Evolutionary conservation across 2,329 filamentous ascomycete species (phyloP).

Genomic region (Helotiales sp.): DNA sequence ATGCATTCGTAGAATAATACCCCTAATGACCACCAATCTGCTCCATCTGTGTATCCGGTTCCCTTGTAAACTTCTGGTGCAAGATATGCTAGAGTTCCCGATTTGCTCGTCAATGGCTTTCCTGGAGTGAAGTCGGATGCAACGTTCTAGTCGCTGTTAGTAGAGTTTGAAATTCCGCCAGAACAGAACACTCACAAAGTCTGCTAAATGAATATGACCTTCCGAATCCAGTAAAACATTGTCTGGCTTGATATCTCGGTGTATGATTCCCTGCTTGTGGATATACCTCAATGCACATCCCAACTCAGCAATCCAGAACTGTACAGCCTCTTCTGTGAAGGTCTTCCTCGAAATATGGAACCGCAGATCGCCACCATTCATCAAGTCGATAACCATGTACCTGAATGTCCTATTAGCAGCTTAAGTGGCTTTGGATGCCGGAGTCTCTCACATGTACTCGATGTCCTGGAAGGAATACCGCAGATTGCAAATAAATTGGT

Average conservation of each 20-base stretch:
- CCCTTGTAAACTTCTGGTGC: slow-evolving; percentile 95
- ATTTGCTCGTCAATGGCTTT: slow-evolving; percentile 89
- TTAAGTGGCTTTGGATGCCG: neutral
- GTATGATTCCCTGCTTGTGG: slow-evolving; percentile 84
- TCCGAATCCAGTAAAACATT: slow-evolving; percentile 88
- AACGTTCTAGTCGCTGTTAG: slow-evolving; percentile 74
- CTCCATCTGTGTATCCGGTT: slow-evolving; percentile 84
- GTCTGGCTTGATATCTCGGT: slow-evolving; percentile 90
- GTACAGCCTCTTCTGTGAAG: slow-evolving; percentile 95
- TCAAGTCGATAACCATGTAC: slow-evolving; percentile 94
- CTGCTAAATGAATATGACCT: slow-evolving; percentile 94
- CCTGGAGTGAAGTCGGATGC: slow-evolving; percentile 89
- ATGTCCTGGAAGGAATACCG: slow-evolving; percentile 99
- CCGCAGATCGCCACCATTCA: slow-evolving; percentile 95
- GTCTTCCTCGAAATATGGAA: slow-evolving; percentile 98
- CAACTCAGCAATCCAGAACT: slow-evolving; percentile 95
- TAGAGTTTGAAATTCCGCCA: slow-evolving; percentile 11
- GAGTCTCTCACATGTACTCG: slow-evolving; percentile 82
- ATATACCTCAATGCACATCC: slow-evolving; percentile 90
- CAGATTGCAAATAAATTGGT: slow-evolving; percentile 97
- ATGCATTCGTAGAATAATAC: slow-evolving; percentile 99
- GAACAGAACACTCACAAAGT: slow-evolving; percentile 72
- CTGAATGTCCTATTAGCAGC: slow-evolving; percentile 46
- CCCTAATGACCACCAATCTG: slow-evolving; percentile 98
- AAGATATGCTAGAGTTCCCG: slow-evolving; percentile 92